Evolutionary conservation across 768 basidiomycete species (phyloP), one percentile per base, ranked within the genome.

Genomic region (Guyanaporus albipodus): DNA sequence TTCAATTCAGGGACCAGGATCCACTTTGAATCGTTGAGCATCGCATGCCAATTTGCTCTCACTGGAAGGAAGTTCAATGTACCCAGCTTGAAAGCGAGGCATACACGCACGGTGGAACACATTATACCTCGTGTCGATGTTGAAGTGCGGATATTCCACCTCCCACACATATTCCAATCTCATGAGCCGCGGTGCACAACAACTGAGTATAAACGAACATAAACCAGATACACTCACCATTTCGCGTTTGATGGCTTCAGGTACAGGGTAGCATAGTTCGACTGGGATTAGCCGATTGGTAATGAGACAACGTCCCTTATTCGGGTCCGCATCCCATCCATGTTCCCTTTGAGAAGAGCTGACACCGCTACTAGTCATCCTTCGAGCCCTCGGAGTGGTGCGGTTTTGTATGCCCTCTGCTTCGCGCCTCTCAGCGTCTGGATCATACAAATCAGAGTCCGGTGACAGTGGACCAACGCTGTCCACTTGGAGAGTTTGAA

Each of bases 101-200:
- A 6, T 2, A 19, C 11, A 21, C 42, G n/a, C 17, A 44, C 48
- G n/a, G 23, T 15, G 10, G 8, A 49, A 18, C 14, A 39, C 1
- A 21, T 49, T 39, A 15, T 21, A 7, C 19, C 11, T 21, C 0
- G 36, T n/a, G 8, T 44, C 24, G 2, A 44, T 0, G n/a, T 38
- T 6, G 31, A 49, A 11, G 2, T 15, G 8, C 15, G 2, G 2
- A 22, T 32, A 9, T 15, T 19, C 12, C 4, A 33, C 3, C 4
- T 10, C 38, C 45, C 45, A 46, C 10, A 28, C 36, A 27, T 49
- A 37, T 9, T 38, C 36, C 22, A 49, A 44, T 27, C 28, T 31
- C 23, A 15, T 44, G 14, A 48, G 11, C 47, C 43, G 18, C 2
- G 14, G 2, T 4, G 10, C 3, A 2, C 8, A 1, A 6, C 2